These are phyloP conservation scores for Eutrema yunnanense DNA, from an alignment of 345 rosid species.

Conservation along the genomic window DNA sequence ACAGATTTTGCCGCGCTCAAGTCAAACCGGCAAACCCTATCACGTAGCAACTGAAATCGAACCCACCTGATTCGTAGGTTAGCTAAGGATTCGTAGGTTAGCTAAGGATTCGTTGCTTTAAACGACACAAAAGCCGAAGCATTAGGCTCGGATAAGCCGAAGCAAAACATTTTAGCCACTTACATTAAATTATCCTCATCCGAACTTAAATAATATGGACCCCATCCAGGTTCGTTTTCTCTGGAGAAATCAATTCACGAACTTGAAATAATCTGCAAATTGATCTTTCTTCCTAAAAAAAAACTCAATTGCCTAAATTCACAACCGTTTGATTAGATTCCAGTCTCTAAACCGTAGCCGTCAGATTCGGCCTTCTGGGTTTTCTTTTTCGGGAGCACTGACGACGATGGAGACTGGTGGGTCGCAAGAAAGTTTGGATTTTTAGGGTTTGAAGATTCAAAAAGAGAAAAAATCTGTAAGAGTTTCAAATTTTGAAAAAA, in stretches of 20 bases:
- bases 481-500: background rate
- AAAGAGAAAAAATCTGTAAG: background rate
- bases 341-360: background rate
- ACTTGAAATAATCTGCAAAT: conserved; percentile 14
- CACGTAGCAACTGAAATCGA: background rate
- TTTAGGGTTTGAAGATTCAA: conserved; percentile 19
- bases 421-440: conserved; percentile 18
- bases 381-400: background rate
- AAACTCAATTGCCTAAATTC: background rate
- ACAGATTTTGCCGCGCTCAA: conserved; percentile 21
- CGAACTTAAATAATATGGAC: conserved; percentile 6
- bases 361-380: background rate
- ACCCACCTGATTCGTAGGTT: background rate
- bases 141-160: conserved; percentile 9
- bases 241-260: background rate
- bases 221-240: background rate
- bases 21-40: conserved; percentile 21
- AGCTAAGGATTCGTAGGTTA: background rate
- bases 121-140: background rate
- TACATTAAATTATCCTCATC: background rate
- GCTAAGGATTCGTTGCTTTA: background rate
- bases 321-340: background rate
- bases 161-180: background rate
- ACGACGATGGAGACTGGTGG: conserved; percentile 17
- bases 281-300: conserved; percentile 5